A percentile compares a stretch with the other conserved stretches of the same genome.
Conservation (phyloP, 1,284 basidiomycete genomes). For the Ganoderma lucidum region DNA sequence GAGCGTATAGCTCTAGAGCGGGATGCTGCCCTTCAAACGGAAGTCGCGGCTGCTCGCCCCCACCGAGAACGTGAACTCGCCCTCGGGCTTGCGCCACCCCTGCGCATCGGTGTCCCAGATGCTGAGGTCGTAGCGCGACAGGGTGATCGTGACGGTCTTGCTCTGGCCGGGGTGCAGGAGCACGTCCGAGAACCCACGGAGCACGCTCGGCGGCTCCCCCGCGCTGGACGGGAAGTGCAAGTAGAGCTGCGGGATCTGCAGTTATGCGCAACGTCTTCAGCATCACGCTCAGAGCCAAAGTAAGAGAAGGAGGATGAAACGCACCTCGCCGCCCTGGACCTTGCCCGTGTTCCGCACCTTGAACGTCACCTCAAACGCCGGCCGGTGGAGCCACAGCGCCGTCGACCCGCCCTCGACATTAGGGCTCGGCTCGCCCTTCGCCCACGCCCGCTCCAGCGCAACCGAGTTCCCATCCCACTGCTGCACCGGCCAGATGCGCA, state of each 20-base stretch:
- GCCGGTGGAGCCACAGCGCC: conserved; percentile 72
- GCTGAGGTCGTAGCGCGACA: conserved; percentile 54
- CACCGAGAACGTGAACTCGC: conserved; percentile 52
- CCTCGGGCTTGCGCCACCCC: conserved; percentile 59
- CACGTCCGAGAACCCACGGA: conserved; percentile 55
- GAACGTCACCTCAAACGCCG: conserved; percentile 66
- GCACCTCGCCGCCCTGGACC: conserved; percentile 61
- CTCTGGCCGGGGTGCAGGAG: conserved; percentile 45
- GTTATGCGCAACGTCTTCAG: not conserved
- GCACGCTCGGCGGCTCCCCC: conserved; percentile 52
- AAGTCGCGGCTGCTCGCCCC: conserved; percentile 63
- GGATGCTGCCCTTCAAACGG: conserved; percentile 41
- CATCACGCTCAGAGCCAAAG: conserved; percentile 54
- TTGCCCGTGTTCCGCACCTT: conserved; percentile 64
- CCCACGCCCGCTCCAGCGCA: conserved; percentile 56
- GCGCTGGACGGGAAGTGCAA: conserved; percentile 49
- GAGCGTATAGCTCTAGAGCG: conserved; percentile 25
- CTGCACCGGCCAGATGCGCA: conserved; percentile 53
- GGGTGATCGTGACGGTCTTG: conserved; percentile 45
- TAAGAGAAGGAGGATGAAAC: not conserved
- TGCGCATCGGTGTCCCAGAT: conserved; percentile 57
- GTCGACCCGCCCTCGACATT: conserved; percentile 58
- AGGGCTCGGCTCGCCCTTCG: conserved; percentile 55
- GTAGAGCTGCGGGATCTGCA: conserved; percentile 54
- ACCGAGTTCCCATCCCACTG: conserved; percentile 41